Evolutionary conservation across 176 grass and related monocot species (phyloP).

Genomic region (Echinochloa phyllopogon): DNA sequence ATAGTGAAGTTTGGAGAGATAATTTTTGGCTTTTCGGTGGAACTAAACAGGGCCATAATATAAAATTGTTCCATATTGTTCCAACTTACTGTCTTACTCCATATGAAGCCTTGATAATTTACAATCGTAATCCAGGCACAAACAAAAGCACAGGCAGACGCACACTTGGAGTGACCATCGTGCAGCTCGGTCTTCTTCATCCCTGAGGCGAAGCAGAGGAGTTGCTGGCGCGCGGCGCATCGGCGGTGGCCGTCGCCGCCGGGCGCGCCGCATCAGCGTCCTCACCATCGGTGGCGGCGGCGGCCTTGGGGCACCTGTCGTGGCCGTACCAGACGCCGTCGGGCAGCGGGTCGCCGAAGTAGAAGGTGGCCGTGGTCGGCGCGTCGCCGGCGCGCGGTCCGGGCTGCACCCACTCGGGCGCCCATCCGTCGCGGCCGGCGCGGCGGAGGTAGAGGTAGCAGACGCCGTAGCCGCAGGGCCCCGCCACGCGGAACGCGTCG

Average conservation of each 20-base stretch:
- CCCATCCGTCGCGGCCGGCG: conserved; percentile 70
- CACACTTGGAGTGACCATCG: no score
- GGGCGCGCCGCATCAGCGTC: no score
- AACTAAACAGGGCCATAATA: no score
- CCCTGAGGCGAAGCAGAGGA: background rate
- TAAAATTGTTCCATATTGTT: no score
- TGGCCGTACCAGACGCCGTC: conserved; percentile 80
- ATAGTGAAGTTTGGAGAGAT: no score
- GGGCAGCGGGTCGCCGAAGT: conserved; percentile 65
- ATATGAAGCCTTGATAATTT: no score
- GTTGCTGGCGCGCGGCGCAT: background rate
- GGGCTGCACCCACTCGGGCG: conserved; percentile 71
- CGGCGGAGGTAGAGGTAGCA: conserved; percentile 92
- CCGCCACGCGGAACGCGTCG: conserved; percentile 69
- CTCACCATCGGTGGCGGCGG: background rate
- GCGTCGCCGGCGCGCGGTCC: background rate
- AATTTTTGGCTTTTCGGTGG: no score
- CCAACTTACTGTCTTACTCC: no score
- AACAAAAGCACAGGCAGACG: background rate
- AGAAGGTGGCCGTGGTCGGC: conserved; percentile 51
- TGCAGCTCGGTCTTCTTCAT: background rate
- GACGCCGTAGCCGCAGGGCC: conserved; percentile 79
- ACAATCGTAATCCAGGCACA: no score
- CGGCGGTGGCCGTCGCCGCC: no score
- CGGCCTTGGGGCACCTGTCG: conserved; percentile 59